Evolutionary conservation across 2,329 filamentous ascomycete species (phyloP).

Genomic region (Clonostachys rhizophaga): DNA sequence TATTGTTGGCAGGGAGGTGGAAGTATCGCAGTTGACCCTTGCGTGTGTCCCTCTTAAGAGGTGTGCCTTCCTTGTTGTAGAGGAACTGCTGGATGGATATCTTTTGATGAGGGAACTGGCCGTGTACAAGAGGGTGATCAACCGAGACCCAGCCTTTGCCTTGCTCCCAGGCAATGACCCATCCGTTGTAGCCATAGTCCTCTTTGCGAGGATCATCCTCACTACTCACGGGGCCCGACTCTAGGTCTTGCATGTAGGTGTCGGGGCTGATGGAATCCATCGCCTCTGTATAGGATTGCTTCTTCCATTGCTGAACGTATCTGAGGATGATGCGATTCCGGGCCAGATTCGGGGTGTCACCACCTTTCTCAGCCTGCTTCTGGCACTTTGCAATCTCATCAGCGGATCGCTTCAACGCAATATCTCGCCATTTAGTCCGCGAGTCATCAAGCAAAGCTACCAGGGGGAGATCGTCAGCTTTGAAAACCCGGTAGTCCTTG

Average conservation of each 20-base stretch:
- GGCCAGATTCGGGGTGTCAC: background rate
- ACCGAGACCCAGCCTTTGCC: conserved; percentile 5
- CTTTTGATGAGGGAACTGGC: conserved; percentile 12
- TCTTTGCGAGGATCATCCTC: conserved; percentile 8
- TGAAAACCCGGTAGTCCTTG: conserved; percentile 9
- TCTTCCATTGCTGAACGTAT: conserved; percentile 6
- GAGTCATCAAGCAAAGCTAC: conserved; percentile 9
- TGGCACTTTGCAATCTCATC: conserved; percentile 6
- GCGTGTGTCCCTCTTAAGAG: conserved; percentile 7
- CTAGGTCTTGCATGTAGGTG: conserved; percentile 6
- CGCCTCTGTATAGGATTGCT: conserved; percentile 2
- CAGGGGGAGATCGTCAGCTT: conserved; percentile 4
- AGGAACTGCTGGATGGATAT: conserved; percentile 12
- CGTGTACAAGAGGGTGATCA: conserved; percentile 8
- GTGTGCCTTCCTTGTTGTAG: conserved; percentile 9
- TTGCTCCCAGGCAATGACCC: conserved; percentile 9
- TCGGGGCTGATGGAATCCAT: conserved; percentile 4
- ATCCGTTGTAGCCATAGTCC: conserved; percentile 10
- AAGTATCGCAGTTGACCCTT: conserved; percentile 13
- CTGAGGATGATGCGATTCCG: conserved; percentile 4
- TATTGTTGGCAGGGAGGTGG: conserved; percentile 17
- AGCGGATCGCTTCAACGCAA: conserved; percentile 3
- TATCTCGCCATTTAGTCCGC: conserved; percentile 8
- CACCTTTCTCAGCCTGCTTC: conserved; percentile 4
- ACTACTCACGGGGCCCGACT: conserved; percentile 1